These are phyloP conservation scores for Aspergillus asperescens DNA, from an alignment of 495 filamentous ascomycete genomes.

Conservation along the genomic window DNA sequence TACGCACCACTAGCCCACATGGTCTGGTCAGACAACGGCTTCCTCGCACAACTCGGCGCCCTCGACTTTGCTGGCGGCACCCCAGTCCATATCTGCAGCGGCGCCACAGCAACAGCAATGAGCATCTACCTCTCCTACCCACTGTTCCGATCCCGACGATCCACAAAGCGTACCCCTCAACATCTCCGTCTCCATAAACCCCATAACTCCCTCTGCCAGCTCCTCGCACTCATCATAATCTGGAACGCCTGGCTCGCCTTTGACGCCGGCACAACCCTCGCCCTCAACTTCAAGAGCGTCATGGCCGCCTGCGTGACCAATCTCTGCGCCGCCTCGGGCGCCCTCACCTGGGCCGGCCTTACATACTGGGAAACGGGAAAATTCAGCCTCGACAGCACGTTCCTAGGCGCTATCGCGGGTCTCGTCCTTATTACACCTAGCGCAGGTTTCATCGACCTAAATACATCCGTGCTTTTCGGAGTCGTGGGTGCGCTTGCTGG, in stretches of 20 bases:
- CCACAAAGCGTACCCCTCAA: constrained; percentile 31
- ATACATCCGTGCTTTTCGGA: constrained; percentile 42
- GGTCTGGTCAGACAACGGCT: constrained; percentile 41
- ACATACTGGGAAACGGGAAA: constrained; percentile 42
- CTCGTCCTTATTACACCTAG: constrained; percentile 47
- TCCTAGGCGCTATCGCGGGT: constrained; percentile 47
- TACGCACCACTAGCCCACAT: constrained; percentile 42
- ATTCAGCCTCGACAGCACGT: constrained; percentile 44
- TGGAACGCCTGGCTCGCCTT: constrained; percentile 55
- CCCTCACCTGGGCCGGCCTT: constrained; percentile 44
- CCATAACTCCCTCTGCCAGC: constrained; percentile 44
- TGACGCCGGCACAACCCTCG: constrained; percentile 47
- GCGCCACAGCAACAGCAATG: constrained; percentile 39
- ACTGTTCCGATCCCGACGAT: constrained; percentile 36
- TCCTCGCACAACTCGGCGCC: constrained; percentile 31
- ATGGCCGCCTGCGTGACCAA: constrained; percentile 48
- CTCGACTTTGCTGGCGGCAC: constrained; percentile 46
- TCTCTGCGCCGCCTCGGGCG: constrained; percentile 42
- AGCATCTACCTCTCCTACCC: constrained; percentile 42
- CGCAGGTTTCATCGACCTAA: constrained; percentile 42
- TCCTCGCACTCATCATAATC: constrained; percentile 48
- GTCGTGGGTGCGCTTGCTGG: constrained; percentile 38
- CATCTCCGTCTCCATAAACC: constrained; percentile 44
- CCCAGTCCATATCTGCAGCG: constrained; percentile 44
- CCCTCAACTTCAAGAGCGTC: constrained; percentile 40